Conservation (phyloP, 495 filamentous ascomycete species). For the Choiromyces venosus region DNA sequence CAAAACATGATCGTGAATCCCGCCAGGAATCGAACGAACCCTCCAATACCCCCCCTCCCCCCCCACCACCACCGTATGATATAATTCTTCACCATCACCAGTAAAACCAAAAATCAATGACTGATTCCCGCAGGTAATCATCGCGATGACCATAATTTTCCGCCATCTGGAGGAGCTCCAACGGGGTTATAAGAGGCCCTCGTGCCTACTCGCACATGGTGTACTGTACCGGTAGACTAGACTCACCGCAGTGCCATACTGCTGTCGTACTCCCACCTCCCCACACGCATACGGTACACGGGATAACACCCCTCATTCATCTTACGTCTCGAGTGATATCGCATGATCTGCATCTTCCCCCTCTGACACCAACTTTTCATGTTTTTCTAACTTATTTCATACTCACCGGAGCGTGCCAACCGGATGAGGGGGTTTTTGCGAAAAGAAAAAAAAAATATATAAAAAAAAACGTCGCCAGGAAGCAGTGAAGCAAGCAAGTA, state of each 20-base stretch:
- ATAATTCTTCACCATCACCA: no score
- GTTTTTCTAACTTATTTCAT: no score
- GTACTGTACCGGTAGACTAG: neutral
- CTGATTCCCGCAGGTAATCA: neutral
- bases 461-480: no score
- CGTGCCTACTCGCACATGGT: neutral
- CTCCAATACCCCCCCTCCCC: no score
- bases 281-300: neutral
- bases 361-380: neutral
- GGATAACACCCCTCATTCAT: neutral
- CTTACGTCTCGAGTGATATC: neutral
- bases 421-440: neutral
- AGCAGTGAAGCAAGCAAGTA: no score
- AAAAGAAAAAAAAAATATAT: neutral
- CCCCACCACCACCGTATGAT: neutral
- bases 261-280: neutral
- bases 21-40: neutral
- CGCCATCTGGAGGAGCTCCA: neutral
- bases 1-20: neutral
- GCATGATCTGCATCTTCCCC: neutral
- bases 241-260: no score
- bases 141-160: neutral
- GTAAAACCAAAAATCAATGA: neutral
- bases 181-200: neutral
- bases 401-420: neutral